Conservation (phyloP, 352 stramenopile genomes). For the Globisporangium heterothallicum region DNA sequence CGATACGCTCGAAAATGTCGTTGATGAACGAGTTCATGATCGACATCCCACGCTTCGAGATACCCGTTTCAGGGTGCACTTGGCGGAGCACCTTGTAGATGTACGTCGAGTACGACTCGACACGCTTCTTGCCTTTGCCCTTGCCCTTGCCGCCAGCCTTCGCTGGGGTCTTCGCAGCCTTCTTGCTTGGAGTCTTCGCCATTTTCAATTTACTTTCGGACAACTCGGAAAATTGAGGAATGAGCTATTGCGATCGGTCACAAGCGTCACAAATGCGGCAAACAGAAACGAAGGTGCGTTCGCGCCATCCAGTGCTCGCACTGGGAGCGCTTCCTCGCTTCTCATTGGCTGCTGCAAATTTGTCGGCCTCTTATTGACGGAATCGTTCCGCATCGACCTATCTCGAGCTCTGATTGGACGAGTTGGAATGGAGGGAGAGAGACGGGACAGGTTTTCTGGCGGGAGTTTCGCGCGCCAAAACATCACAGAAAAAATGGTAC, state of each 20-base stretch:
- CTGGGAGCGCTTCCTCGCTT: conserved; percentile 8
- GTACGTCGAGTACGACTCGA: conserved; percentile 89
- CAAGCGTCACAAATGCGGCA: not conserved
- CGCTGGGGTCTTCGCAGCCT: conserved; percentile 74
- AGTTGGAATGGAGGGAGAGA: not conserved
- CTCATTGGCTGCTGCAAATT: conserved; percentile 17
- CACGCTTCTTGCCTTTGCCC: conserved; percentile 84
- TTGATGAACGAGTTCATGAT: conserved; percentile 99
- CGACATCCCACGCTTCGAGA: conserved; percentile 96
- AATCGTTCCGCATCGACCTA: not conserved
- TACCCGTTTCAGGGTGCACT: conserved; percentile 96
- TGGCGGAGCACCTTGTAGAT: conserved; percentile 94
- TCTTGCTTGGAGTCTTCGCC: conserved; percentile 96
- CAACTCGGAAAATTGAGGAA: conserved; percentile 30
- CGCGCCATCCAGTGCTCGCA: not conserved
- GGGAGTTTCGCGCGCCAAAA: not conserved
- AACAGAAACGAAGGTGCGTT: not conserved
- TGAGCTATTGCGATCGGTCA: conserved; percentile 4
- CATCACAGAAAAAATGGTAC: too few species aligned
- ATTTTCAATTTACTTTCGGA: conserved; percentile 41
- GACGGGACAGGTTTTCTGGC: not conserved
- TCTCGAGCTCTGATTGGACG: not conserved
- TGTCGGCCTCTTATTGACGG: not conserved
- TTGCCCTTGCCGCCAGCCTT: conserved; percentile 76
- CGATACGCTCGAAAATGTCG: conserved; percentile 98